A percentile compares a stretch with the other conserved stretches of the same genome.
Conservation (phyloP, 2,329 filamentous ascomycete genomes). For the Trichoderma brevicompactum region DNA sequence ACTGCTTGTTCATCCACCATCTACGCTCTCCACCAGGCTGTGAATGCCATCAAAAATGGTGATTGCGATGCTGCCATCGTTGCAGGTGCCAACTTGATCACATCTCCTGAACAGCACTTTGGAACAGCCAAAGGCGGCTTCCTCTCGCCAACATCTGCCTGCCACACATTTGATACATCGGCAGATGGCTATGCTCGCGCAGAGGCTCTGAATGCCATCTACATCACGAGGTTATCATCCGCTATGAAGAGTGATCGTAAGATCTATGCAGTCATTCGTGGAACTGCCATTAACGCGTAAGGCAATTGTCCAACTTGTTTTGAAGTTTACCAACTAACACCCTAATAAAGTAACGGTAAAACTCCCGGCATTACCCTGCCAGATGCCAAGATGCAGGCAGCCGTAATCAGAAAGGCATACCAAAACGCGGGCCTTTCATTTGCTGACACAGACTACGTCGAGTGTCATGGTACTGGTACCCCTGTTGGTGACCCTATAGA, state of each 20-base stretch:
- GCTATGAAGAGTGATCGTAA: constrained; percentile 36
- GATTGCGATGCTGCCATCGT: constrained; percentile 44
- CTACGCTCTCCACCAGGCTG: constrained; percentile 34
- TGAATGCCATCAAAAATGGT: constrained; percentile 38
- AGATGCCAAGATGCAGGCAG: constrained; percentile 35
- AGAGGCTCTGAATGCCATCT: constrained; percentile 39
- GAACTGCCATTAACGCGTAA: constrained; percentile 30
- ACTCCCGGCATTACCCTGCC: constrained; percentile 36
- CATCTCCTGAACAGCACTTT: constrained; percentile 33
- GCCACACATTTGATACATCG: constrained; percentile 40
- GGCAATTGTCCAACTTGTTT: neutral
- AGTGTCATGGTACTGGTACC: constrained; percentile 60
- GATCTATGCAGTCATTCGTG: constrained; percentile 31
- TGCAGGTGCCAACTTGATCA: constrained; percentile 42
- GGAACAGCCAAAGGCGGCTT: constrained; percentile 32
- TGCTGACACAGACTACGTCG: constrained; percentile 37
- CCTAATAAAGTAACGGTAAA: constrained; percentile 32
- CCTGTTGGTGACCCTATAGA: constrained; percentile 58
- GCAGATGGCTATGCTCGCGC: constrained; percentile 43
- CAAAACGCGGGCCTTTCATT: constrained; percentile 12
- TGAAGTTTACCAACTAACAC: too few relatives aligned
- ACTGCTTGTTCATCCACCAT: constrained; percentile 46
- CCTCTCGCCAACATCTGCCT: constrained; percentile 32
- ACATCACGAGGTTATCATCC: constrained; percentile 38
- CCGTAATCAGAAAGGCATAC: constrained; percentile 43